Percentiles rank a stretch among this genome's conserved stretches.
Evolutionary conservation across 441 rosid genomes (phyloP).

Genomic region (Arabidopsis hybrid): DNA sequence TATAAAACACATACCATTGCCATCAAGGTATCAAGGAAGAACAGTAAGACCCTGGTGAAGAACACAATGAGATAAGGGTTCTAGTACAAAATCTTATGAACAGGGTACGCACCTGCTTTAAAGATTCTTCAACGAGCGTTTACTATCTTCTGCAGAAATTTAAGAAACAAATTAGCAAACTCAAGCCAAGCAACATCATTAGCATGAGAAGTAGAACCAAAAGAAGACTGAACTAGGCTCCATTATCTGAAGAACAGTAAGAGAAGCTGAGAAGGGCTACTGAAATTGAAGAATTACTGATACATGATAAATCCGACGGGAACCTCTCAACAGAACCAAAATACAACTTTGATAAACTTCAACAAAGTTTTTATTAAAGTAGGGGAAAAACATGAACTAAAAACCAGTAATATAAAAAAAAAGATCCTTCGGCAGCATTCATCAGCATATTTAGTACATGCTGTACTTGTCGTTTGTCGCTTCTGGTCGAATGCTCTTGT

Average conservation of each 20-base stretch:
- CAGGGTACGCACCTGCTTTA: constrained; percentile 15
- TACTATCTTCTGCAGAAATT: constrained; percentile 26
- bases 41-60: constrained; percentile 23
- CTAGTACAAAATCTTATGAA: background rate
- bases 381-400: constrained; percentile 22
- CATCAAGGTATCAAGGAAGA: constrained; percentile 8
- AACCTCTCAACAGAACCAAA: constrained; percentile 48
- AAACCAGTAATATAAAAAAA: constrained; percentile 36
- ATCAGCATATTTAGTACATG: constrained; percentile 51
- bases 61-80: constrained; percentile 1
- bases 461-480: constrained; percentile 61
- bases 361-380: constrained; percentile 42
- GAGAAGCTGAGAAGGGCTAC: constrained; percentile 17
- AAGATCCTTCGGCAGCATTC: constrained; percentile 34
- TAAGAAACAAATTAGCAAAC: constrained; percentile 18
- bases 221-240: constrained; percentile 21
- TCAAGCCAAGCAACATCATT: constrained; percentile 26
- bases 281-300: constrained; percentile 40
- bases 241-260: constrained; percentile 16
- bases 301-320: constrained; percentile 43
- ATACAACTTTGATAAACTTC: constrained; percentile 44
- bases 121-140: constrained; percentile 25
- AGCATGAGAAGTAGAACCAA: constrained; percentile 23
- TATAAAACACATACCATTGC: constrained; percentile 4
- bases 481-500: constrained; percentile 66